phyloP scores from a whole-genome alignment of 2,329 filamentous ascomycete genomes.

The Dothideomycetes sp. region DNA sequence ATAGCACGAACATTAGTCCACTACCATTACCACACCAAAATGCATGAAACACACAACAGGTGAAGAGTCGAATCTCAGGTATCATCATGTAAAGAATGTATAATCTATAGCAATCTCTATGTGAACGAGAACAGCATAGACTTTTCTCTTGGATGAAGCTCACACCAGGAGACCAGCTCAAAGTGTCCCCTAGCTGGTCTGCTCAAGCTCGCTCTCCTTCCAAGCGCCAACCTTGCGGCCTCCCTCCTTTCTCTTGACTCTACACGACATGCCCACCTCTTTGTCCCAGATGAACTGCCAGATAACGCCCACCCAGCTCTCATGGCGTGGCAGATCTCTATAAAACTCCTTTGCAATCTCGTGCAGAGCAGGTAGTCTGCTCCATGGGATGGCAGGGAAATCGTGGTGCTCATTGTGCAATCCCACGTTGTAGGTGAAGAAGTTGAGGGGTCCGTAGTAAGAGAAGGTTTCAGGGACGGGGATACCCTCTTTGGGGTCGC shows the following conservation, averaged over 20 bases:
- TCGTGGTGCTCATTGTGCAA: slow-evolving; percentile 99
- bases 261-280: slow-evolving; percentile 78
- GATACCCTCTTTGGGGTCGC: slow-evolving; percentile 24
- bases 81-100: too few relatives aligned
- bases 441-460: slow-evolving; percentile 89
- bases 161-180: too few relatives aligned
- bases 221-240: slow-evolving; percentile 47
- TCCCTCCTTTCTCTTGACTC: slow-evolving; percentile 84
- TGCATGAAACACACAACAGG: too few relatives aligned
- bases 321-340: slow-evolving; percentile 70
- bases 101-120: too few relatives aligned
- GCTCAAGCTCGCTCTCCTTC: slow-evolving; percentile 29
- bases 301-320: slow-evolving; percentile 85
- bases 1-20: too few relatives aligned
- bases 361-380: slow-evolving; percentile 64
- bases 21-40: too few relatives aligned
- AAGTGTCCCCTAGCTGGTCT: too few relatives aligned
- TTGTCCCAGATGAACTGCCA: slow-evolving; percentile 94
- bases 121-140: too few relatives aligned
- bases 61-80: too few relatives aligned
- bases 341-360: slow-evolving; percentile 86
- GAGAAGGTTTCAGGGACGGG: slow-evolving; percentile 84
- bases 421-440: slow-evolving; percentile 93
- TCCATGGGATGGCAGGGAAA: slow-evolving; percentile 96
- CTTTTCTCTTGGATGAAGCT: too few relatives aligned